Evolutionary conservation across 1,284 basidiomycete species (phyloP).

Genomic region (Hemileia vastatrix): DNA sequence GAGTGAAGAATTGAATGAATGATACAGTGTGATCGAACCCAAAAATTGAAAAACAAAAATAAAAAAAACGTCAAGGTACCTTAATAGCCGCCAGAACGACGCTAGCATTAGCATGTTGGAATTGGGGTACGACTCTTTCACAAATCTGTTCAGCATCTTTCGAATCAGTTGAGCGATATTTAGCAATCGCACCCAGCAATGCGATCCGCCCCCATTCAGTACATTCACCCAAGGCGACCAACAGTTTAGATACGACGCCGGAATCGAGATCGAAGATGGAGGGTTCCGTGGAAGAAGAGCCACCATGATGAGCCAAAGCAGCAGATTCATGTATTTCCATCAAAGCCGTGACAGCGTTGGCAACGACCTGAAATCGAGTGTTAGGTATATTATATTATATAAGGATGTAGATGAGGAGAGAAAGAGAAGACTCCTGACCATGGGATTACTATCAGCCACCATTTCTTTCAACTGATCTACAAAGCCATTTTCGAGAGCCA

Average conservation of each 20-base stretch:
- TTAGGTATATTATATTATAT: neutral
- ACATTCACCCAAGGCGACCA: slow-evolving; percentile 76
- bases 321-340: slow-evolving; percentile 57
- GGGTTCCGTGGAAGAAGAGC: slow-evolving; percentile 62
- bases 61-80: slow-evolving; percentile 46
- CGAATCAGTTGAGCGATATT: slow-evolving; percentile 57
- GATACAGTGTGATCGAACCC: neutral
- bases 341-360: slow-evolving; percentile 87
- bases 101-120: slow-evolving; percentile 86
- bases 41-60: slow-evolving; percentile 15
- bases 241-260: slow-evolving; percentile 69
- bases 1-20: neutral
- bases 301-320: no score
- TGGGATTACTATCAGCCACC: slow-evolving; percentile 85
- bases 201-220: slow-evolving; percentile 60
- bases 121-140: slow-evolving; percentile 79
- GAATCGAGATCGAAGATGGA: slow-evolving; percentile 78
- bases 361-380: slow-evolving; percentile 49
- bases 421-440: slow-evolving; percentile 49
- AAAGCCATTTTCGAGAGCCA: slow-evolving; percentile 73
- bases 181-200: slow-evolving; percentile 3
- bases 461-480: slow-evolving; percentile 76
- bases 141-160: slow-evolving; percentile 86
- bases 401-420: neutral
- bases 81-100: slow-evolving; percentile 91